Evolutionary conservation across 768 basidiomycete genomes (phyloP).

Genomic region (Pulveroboletus sp.): DNA sequence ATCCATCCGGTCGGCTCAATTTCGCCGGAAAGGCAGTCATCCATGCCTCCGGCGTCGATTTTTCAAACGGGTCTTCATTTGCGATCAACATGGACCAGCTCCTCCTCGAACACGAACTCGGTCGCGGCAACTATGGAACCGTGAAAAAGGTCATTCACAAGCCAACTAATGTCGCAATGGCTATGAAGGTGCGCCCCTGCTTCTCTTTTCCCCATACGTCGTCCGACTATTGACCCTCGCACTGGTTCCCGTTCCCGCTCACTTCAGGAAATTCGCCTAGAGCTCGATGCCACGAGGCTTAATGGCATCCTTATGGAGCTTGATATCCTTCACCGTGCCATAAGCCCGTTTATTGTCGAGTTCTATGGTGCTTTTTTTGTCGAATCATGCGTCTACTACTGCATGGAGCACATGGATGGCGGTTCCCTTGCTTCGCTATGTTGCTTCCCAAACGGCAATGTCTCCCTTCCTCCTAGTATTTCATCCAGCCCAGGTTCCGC

Average conservation of each 20-base stretch:
- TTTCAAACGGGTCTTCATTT: conserved; percentile 86
- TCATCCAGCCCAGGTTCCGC: conserved; percentile 30
- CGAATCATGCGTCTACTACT: conserved; percentile 99
- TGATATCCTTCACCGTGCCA: conserved; percentile 92
- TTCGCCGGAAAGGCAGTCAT: conserved; percentile 92
- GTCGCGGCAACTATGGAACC: conserved; percentile 95
- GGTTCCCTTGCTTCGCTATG: conserved; percentile 81
- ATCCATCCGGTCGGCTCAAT: conserved; percentile 93
- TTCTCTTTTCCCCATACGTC: conserved; percentile 6
- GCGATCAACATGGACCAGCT: conserved; percentile 94
- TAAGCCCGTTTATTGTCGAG: conserved; percentile 89
- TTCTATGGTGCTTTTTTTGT: conserved; percentile 99
- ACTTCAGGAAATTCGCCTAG: conserved; percentile 89
- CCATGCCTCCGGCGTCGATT: conserved; percentile 83
- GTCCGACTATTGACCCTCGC: conserved; percentile 1
- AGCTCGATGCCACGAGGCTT: conserved; percentile 89
- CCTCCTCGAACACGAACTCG: conserved; percentile 86
- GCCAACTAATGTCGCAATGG: conserved; percentile 94
- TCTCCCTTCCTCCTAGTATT: conserved; percentile 31
- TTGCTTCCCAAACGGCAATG: conserved; percentile 43
- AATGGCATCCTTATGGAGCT: conserved; percentile 99
- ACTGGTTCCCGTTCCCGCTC: neutral
- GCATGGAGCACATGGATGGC: conserved; percentile 99
- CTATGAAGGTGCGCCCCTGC: conserved; percentile 79
- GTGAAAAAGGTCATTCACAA: conserved; percentile 94